phyloP scores from a whole-genome alignment of 768 basidiomycete genomes.

The Pisolithus orientalis region DNA sequence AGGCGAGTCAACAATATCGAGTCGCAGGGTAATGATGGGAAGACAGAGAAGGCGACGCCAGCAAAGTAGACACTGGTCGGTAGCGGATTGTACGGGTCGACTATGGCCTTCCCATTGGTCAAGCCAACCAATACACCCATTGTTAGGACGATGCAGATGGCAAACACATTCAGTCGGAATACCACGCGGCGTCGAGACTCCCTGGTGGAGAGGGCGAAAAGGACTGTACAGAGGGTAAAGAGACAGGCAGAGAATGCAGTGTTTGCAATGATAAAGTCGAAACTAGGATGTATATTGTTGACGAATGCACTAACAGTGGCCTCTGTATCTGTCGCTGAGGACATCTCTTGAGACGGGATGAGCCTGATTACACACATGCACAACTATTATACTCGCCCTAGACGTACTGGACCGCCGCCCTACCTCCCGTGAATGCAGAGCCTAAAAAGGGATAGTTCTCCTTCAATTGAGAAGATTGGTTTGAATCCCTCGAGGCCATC shows the following conservation, averaged over 20 bases:
- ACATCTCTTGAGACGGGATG: background rate
- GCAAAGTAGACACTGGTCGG: constrained; percentile 13
- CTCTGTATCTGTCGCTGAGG: background rate
- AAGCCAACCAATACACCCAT: constrained; percentile 19
- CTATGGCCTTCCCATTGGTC: background rate
- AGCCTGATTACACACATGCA: background rate
- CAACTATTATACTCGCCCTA: background rate
- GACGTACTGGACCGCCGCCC: no score
- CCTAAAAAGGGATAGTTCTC: no score
- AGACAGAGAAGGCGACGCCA: constrained; percentile 16
- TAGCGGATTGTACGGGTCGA: constrained; percentile 13
- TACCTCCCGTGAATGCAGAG: no score
- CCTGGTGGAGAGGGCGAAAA: constrained; percentile 1
- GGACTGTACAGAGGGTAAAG: constrained; percentile 26
- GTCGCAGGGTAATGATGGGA: constrained; percentile 25
- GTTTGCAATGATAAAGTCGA: constrained; percentile 20
- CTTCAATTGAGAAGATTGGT: no score
- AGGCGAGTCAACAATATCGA: no score
- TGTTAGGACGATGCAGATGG: constrained; percentile 17
- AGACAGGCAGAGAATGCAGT: constrained; percentile 24
- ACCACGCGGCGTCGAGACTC: no score
- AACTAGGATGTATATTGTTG: constrained; percentile 11
- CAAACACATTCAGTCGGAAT: constrained; percentile 24
- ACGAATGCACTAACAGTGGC: constrained; percentile 4
- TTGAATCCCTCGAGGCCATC: no score